These are phyloP conservation scores for Balakata baccata DNA, from an alignment of 345 rosid species.

Conservation along the genomic window DNA sequence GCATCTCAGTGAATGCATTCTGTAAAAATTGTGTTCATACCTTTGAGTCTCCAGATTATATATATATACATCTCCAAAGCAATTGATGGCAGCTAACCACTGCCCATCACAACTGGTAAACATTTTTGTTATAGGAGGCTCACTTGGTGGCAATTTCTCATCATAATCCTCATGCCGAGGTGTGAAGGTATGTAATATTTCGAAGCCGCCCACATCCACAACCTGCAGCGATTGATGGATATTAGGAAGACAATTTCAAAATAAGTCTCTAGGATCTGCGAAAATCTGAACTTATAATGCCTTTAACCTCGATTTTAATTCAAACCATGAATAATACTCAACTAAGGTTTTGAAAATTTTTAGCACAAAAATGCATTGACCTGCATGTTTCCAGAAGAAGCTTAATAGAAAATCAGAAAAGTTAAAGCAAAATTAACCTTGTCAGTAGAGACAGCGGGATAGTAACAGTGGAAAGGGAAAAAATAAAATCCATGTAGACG, in stretches of 20 bases:
- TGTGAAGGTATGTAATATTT: constrained; percentile 54
- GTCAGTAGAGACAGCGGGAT: too few species aligned
- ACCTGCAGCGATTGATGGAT: constrained; percentile 36
- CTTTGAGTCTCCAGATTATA: constrained; percentile 81
- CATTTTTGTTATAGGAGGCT: constrained; percentile 88
- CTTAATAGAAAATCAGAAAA: background rate
- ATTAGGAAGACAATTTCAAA: background rate
- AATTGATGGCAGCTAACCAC: constrained; percentile 89
- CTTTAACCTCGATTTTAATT: background rate
- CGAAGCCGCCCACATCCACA: constrained; percentile 59
- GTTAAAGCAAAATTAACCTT: background rate
- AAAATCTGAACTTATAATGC: background rate
- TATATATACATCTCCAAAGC: constrained; percentile 84
- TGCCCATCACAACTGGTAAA: constrained; percentile 80
- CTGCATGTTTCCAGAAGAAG: background rate
- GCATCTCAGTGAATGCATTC: background rate
- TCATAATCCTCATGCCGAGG: constrained; percentile 53
- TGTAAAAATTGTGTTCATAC: constrained; percentile 27
- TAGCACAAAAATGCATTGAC: background rate
- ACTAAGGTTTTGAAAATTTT: background rate
- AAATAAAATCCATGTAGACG: too few species aligned
- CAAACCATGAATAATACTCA: background rate
- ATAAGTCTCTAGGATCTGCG: background rate
- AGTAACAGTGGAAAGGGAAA: too few species aligned
- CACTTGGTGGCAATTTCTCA: constrained; percentile 44